Conservation (phyloP, 2,329 filamentous ascomycete genomes). For the Fusarium virguliforme region DNA sequence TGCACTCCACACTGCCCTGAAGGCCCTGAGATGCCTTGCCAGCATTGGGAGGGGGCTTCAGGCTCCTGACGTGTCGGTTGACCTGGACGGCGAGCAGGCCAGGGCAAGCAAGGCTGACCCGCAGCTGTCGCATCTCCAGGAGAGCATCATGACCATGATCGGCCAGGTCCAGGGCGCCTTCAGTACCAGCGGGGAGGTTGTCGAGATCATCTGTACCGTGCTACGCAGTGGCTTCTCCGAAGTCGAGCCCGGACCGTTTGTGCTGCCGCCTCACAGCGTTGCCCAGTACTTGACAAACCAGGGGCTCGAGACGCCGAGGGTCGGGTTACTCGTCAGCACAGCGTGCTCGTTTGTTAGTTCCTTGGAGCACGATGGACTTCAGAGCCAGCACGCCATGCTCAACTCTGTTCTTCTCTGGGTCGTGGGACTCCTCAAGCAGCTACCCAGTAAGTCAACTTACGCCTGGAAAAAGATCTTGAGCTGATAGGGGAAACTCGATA, state of each 20-base stretch:
- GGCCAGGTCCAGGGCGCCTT: conserved; percentile 68
- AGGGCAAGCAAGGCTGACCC: conserved; percentile 25
- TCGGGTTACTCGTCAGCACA: conserved; percentile 79
- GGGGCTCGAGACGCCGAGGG: conserved; percentile 72
- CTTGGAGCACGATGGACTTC: conserved; percentile 63
- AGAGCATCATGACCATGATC: conserved; percentile 64
- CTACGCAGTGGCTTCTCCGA: conserved; percentile 84
- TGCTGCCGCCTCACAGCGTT: conserved; percentile 78
- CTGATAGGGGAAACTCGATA: conserved; percentile 54
- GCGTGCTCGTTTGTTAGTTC: conserved; percentile 80
- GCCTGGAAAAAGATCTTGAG: not conserved
- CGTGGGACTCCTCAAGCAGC: conserved; percentile 72
- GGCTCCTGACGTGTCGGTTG: conserved; percentile 76
- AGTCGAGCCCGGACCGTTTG: conserved; percentile 81
- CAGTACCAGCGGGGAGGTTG: conserved; percentile 74
- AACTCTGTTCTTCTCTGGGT: conserved; percentile 73
- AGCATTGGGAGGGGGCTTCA: conserved; percentile 82
- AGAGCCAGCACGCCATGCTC: conserved; percentile 65
- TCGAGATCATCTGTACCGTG: conserved; percentile 80
- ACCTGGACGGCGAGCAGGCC: conserved; percentile 70
- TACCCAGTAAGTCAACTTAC: conserved; percentile 66
- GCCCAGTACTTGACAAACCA: conserved; percentile 76
- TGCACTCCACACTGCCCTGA: conserved; percentile 64
- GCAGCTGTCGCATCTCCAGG: conserved; percentile 59
- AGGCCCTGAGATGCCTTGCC: conserved; percentile 77